Evolutionary conservation across 306 rosid genomes (phyloP).

Genomic region (Trichosanthes cucumerina): DNA sequence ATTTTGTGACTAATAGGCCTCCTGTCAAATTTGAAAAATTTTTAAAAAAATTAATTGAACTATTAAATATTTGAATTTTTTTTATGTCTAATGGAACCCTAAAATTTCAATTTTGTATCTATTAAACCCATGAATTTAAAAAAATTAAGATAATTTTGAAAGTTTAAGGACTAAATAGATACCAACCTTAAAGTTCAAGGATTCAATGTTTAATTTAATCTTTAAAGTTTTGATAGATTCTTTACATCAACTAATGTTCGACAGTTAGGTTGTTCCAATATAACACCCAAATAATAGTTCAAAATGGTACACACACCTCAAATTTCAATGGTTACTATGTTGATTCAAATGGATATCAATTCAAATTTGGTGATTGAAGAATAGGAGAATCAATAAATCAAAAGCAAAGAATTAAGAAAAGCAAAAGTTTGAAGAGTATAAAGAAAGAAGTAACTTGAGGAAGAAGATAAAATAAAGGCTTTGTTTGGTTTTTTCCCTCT

Average conservation of each 20-base stretch:
- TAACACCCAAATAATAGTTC: neutral
- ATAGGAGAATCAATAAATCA: neutral
- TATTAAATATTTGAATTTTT: too few relatives aligned
- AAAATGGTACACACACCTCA: neutral
- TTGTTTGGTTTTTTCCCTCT: conserved; percentile 4
- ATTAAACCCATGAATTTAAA: too few relatives aligned
- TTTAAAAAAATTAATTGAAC: too few relatives aligned
- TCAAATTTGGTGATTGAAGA: neutral
- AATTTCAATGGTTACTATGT: neutral
- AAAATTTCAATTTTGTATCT: too few relatives aligned
- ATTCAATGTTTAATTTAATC: too few relatives aligned
- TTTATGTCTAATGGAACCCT: too few relatives aligned
- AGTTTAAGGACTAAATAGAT: too few relatives aligned
- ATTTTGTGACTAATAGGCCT: too few relatives aligned
- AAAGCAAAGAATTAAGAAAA: neutral
- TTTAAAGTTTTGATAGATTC: neutral
- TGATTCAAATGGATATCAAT: neutral
- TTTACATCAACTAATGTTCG: neutral
- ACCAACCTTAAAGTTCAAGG: too few relatives aligned
- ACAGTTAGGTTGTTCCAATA: neutral
- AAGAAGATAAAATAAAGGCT: neutral
- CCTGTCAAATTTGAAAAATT: too few relatives aligned
- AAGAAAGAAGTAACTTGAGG: neutral
- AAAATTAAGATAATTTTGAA: too few relatives aligned
- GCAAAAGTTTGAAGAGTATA: neutral